Evolutionary conservation across 805 yeast genomes (phyloP).

Genomic region (Yamadazyma akitaensis): DNA sequence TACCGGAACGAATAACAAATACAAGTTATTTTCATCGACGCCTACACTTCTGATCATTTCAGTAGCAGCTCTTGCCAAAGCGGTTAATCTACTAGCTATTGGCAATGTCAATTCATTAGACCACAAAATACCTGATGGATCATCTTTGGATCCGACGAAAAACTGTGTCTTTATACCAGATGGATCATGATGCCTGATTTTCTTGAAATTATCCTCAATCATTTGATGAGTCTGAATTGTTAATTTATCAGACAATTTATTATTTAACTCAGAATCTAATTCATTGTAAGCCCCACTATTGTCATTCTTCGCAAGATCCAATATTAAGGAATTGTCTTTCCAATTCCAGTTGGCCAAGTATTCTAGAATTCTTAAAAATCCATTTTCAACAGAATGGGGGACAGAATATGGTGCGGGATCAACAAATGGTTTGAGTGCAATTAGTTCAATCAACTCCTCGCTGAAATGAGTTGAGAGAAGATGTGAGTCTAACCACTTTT

Average conservation of each 20-base stretch:
- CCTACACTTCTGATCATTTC: conserved; percentile 50
- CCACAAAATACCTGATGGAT: conserved; percentile 86
- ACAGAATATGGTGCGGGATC: conserved; percentile 81
- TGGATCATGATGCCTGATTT: conserved; percentile 75
- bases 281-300: conserved; percentile 5
- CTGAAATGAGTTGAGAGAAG: conserved; percentile 64
- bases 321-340: conserved; percentile 80
- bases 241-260: conserved; percentile 57
- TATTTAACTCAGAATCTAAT: conserved; percentile 25
- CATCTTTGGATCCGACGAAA: conserved; percentile 79
- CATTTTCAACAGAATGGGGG: conserved; percentile 78
- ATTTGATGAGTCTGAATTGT: conserved; percentile 59
- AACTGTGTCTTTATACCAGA: conserved; percentile 73
- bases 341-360: conserved; percentile 89
- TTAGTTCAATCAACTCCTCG: conserved; percentile 78
- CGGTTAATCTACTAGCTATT: conserved; percentile 83
- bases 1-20: conserved; percentile 73
- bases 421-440: conserved; percentile 80
- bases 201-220: conserved; percentile 62
- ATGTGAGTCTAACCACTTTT: conserved; percentile 87
- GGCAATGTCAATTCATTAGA: conserved; percentile 62
- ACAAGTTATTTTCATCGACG: conserved; percentile 35
- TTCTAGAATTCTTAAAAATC: conserved; percentile 69
- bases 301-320: conserved; percentile 61
- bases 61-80: conserved; percentile 74